Evolutionary conservation across 2,329 filamentous ascomycete genomes (phyloP).

Genomic region (Blastomyces silverae): DNA sequence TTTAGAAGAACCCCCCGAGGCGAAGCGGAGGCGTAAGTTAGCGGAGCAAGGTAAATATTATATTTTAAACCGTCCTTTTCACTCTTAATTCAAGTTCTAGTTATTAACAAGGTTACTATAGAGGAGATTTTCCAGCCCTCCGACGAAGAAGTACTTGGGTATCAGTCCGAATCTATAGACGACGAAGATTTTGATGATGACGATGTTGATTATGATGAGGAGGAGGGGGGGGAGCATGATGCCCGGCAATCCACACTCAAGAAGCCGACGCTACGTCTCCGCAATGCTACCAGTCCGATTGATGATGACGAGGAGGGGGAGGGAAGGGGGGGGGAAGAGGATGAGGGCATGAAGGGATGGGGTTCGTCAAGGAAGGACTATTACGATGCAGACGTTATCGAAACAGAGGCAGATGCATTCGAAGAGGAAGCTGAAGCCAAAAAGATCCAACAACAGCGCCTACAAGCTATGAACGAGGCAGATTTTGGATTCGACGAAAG

Average conservation of each 20-base stretch:
- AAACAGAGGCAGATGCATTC: constrained; percentile 66
- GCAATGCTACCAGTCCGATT: constrained; percentile 22
- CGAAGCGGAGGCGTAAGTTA: constrained; percentile 66
- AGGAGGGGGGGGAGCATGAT: constrained; percentile 30
- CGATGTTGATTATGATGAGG: constrained; percentile 33
- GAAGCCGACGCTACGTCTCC: constrained; percentile 22
- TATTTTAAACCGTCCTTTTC: constrained; percentile 18
- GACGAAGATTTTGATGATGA: constrained; percentile 43
- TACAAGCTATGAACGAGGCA: constrained; percentile 79
- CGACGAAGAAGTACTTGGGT: constrained; percentile 57
- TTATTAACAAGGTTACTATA: constrained; percentile 24
- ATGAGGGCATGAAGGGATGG: constrained; percentile 64
- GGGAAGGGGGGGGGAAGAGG: constrained; percentile 51
- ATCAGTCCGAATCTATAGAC: constrained; percentile 41
- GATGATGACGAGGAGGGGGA: constrained; percentile 34
- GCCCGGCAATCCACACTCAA: constrained; percentile 22
- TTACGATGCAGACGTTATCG: constrained; percentile 76
- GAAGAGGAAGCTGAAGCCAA: constrained; percentile 90
- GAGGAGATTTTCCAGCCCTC: constrained; percentile 53
- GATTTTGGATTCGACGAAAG: constrained; percentile 91
- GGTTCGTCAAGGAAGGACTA: constrained; percentile 83
- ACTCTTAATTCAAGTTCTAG: not conserved
- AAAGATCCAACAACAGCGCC: constrained; percentile 80
- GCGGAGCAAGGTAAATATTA: constrained; percentile 55
- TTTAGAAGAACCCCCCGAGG: constrained; percentile 71